Evolutionary conservation across 306 rosid genomes (phyloP), one percentile per base, ranked within the genome.

Genomic region (Dalbergia cochinchinensis): DNA sequence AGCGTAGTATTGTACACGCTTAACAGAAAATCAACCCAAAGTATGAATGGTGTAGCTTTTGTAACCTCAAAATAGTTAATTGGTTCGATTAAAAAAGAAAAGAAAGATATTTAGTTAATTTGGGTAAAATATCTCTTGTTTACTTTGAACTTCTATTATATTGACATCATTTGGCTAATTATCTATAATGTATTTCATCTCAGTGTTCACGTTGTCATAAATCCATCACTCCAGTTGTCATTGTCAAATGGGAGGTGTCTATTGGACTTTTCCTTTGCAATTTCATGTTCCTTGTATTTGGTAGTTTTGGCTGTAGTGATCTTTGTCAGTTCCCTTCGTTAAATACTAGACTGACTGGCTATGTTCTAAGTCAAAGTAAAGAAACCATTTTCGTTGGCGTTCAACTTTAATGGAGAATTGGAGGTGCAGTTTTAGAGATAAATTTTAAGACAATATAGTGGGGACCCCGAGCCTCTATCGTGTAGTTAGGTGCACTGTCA

Each of bases 321-420:
- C 81, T 54, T 66, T 78, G 53, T 67, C 35, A 37, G 68, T 44
- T 37, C 26, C 19, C 15, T 59, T 66, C 35, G 20, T 37, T 67
- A 26, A 6, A 26, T 55, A 67, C 75, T 57, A 15, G 58, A 66
- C 74, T 54, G 9, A 19, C 4, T 20, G 33, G 20, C 57, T 14
- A 50, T n/a, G 4, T 53, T 77, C 81, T 60, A 77, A 77, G 65
- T 77, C 44, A 77, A 65, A 65, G 5, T 33, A 48, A 11, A 64
- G 51, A 64, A 48, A 33, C 18, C 41, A 14, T 76, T 64, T 50
- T 63, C 57, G 64, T 34, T 3, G 11, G 22, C 33, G 48, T 48
- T 35, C 73, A 76, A 12, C 74, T 74, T 51, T 26, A 22, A 44
- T 74, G 19, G 5, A 35, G 69, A 64, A 35, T 39, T 35, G 1